Evolutionary conservation across 106 monocot genomes (phyloP).

Genomic region (Triglochin maritima): DNA sequence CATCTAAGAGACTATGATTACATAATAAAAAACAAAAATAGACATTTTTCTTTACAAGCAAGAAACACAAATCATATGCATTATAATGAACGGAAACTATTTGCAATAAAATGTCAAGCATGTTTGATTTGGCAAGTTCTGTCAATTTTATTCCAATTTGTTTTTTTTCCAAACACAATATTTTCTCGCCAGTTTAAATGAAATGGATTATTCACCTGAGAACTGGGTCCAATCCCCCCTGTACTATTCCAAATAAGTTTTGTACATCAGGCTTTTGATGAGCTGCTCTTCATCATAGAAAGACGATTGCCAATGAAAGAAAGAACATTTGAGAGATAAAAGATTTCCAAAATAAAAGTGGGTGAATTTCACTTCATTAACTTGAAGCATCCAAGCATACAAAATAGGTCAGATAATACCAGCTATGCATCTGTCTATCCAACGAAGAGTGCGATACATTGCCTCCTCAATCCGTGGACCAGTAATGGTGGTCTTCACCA

Average conservation of each 20-base stretch:
- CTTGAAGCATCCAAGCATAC: too few species aligned
- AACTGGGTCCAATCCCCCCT: slow-evolving; percentile 96
- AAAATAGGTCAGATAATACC: slow-evolving; percentile 29
- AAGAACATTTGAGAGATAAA: not conserved
- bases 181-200: too few species aligned
- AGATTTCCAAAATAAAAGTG: not conserved
- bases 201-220: slow-evolving; percentile 47
- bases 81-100: too few species aligned
- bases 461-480: slow-evolving; percentile 98
- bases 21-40: not conserved
- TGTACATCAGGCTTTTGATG: slow-evolving; percentile 80
- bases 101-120: too few species aligned
- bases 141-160: too few species aligned
- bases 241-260: slow-evolving; percentile 97
- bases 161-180: too few species aligned
- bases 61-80: too few species aligned
- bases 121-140: too few species aligned
- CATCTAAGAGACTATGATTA: not conserved
- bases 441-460: slow-evolving; percentile 95
- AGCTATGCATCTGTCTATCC: slow-evolving; percentile 99
- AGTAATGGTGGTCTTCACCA: slow-evolving; percentile 93
- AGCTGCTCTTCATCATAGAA: slow-evolving; percentile 47
- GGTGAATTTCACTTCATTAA: not conserved
- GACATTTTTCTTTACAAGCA: too few species aligned
- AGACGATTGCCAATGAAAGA: not conserved